Percentiles rank a stretch among this genome's conserved stretches.
Evolutionary conservation across 176 grass and related monocot genomes (phyloP).

Genomic region (Chrysopogon serrulatus): DNA sequence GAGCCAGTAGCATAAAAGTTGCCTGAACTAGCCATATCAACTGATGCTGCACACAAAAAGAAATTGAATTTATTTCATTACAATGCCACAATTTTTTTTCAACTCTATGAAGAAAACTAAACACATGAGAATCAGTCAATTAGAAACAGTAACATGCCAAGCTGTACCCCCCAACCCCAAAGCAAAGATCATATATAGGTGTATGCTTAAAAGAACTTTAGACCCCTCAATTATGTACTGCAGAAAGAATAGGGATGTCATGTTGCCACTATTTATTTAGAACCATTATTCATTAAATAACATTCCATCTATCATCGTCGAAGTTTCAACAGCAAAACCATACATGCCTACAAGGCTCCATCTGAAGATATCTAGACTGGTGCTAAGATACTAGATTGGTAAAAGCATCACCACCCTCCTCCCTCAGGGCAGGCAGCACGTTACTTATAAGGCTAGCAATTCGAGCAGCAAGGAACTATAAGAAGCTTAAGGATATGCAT

Average conservation of each 20-base stretch:
- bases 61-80: not conserved
- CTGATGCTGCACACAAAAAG: conserved; percentile 34
- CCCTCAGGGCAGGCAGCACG: not conserved
- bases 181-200: not conserved
- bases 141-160: not conserved
- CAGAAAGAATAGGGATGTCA: not conserved
- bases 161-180: not conserved
- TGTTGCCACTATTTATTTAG: not conserved
- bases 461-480: conserved; percentile 16
- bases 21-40: conserved; percentile 58
- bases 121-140: not conserved
- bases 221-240: not conserved
- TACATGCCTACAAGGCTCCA: not conserved
- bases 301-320: not conserved
- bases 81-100: not conserved
- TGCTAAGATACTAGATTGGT: not conserved
- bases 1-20: conserved; percentile 62
- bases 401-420: not conserved
- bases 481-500: not conserved
- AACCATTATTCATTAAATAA: not conserved
- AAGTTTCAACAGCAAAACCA: not conserved
- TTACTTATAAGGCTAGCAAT: not conserved
- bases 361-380: not conserved
- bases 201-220: conserved; percentile 7
- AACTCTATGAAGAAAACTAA: not conserved